Base-by-base conservation (phyloP, 345 rosid genomes). In the Geranium rotundifolium region DNA sequence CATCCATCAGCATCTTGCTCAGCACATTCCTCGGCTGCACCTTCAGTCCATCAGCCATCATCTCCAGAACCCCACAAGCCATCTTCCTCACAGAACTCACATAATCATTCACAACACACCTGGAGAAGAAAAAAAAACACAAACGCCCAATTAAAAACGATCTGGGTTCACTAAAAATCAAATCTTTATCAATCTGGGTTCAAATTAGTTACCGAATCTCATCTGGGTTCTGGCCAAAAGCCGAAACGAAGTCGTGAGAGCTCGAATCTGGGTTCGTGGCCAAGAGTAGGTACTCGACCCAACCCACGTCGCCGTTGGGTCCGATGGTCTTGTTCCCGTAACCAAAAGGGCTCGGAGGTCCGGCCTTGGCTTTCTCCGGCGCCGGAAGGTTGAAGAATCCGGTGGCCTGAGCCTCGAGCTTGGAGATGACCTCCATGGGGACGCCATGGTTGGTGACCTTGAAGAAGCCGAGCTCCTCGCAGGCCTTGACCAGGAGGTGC, bases 41-140 rank as follows among this genome's bases (percentile, higher is more conserved):
- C 66, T 77, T 69, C 71, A 91, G 49, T 4, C 96, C 98, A 64
- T 89, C 96, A 3, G 91, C 86, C 52, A 89, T 81, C 71, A 77
- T 65, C 62, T 89, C 89, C 16, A 89, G 80, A 34, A 91, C 64
- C 73, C 81, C 81, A 29, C 86, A 81, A 59, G 92, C 77, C 89
- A 91, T 74, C 60, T 70, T 75, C 61, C 73, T 85, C 57, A 81
- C 82, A 56, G 90, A 82, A 23, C 65, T 64, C 73, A 81, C 73
- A 68, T 91, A 91, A 59, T 80, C 81, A 67, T 75, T 67, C 83
- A 82, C 57, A 19, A 84, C 88, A 34, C 70, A 73, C 66, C 96
- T 89, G 82, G n/a, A n/a, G n/a, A n/a, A n/a, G n/a, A n/a, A n/a
- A n/a, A 58, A 65, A 49, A 1, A 30, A 37, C 10, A 57, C 7